A percentile compares a stretch with the other conserved stretches of the same genome.
phyloP scores from a whole-genome alignment of 75 land plant genomes.

The Azolla pinnata region DNA sequence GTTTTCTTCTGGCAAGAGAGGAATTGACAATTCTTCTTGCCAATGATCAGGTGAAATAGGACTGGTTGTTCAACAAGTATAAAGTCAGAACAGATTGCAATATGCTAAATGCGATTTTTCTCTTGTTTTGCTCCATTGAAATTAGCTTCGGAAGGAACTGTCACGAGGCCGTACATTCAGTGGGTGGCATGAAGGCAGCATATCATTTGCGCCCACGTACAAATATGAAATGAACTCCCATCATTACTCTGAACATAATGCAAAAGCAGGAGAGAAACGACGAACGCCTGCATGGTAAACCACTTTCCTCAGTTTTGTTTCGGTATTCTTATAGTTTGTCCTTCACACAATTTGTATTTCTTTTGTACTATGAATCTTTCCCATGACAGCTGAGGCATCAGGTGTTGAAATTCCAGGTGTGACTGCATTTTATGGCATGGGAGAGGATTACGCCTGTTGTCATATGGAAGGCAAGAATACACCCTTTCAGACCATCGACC shows the following conservation, averaged over 20 bases:
- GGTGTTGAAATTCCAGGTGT: slow-evolving; percentile 30
- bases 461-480: slow-evolving; percentile 35
- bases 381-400: not conserved
- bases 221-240: slow-evolving; percentile 75
- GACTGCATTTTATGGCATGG: slow-evolving; percentile 61
- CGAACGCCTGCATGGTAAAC: slow-evolving; percentile 93
- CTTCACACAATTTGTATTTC: too few species aligned
- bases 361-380: not conserved
- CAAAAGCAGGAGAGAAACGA: slow-evolving; percentile 55
- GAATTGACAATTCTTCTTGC: slow-evolving; percentile 70
- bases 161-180: slow-evolving; percentile 54
- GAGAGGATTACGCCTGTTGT: slow-evolving; percentile 32
- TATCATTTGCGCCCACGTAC: slow-evolving; percentile 89
- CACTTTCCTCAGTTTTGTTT: not conserved
- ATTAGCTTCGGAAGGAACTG: slow-evolving; percentile 68
- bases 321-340: not conserved
- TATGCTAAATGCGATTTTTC: too few species aligned
- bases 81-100: too few species aligned
- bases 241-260: slow-evolving; percentile 57
- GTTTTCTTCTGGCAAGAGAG: slow-evolving; percentile 60
- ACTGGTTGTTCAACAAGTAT: too few species aligned
- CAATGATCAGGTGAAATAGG: slow-evolving; percentile 94
- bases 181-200: slow-evolving; percentile 83
- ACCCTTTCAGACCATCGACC: slow-evolving; percentile 62
- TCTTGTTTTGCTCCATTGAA: too few species aligned